phyloP scores from a whole-genome alignment of 1,284 basidiomycete species.

The Rhodotorula sp. region DNA sequence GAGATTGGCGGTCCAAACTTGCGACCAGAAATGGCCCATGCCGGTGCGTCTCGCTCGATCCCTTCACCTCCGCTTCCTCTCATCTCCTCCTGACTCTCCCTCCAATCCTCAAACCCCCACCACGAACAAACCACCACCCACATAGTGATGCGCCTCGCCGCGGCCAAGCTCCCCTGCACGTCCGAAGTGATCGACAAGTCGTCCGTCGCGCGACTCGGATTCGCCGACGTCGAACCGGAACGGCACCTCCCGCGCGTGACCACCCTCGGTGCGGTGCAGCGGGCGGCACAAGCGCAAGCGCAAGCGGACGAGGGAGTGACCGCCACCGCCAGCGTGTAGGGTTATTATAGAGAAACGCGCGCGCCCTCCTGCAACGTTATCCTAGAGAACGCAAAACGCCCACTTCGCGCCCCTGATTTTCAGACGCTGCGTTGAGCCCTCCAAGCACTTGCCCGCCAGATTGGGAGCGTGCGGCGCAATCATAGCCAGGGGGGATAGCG shows the following conservation, averaged over 20 bases:
- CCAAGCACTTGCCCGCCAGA: too few species aligned
- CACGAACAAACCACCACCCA: background rate
- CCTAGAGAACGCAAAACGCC: too few species aligned
- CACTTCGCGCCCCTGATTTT: too few species aligned
- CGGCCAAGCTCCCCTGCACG: constrained; percentile 82
- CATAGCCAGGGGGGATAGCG: too few species aligned
- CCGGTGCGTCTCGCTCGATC: constrained; percentile 60
- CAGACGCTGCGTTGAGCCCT: too few species aligned
- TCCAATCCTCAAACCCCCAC: too few species aligned
- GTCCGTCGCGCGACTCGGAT: constrained; percentile 75
- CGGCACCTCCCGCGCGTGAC: constrained; percentile 23
- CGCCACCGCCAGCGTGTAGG: too few species aligned
- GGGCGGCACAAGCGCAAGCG: constrained; percentile 6
- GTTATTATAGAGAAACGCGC: too few species aligned
- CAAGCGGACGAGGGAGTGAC: background rate
- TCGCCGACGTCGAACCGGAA: constrained; percentile 43
- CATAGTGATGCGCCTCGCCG: constrained; percentile 80
- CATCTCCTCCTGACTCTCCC: too few species aligned
- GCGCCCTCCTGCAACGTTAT: too few species aligned
- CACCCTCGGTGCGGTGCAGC: constrained; percentile 18
- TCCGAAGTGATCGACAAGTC: constrained; percentile 81
- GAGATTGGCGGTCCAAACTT: constrained; percentile 90
- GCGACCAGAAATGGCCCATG: constrained; percentile 86
- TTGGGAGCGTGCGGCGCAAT: too few species aligned
- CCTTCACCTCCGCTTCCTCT: background rate